These are phyloP conservation scores for Quercus lobata DNA, from an alignment of 331 rosid genomes.

Conservation along the genomic window DNA sequence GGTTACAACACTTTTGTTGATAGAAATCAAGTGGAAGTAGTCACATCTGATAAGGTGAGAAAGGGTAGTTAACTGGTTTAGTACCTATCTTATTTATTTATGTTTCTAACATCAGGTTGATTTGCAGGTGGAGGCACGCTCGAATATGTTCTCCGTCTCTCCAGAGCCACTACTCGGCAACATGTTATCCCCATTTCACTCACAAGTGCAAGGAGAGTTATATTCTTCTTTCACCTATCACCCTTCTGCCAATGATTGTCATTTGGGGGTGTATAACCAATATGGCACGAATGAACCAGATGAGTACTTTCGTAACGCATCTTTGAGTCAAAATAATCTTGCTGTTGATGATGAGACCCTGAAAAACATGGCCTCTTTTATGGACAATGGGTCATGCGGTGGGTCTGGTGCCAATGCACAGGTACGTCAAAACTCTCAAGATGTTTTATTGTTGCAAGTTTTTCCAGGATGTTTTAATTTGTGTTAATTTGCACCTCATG, in stretches of 20 bases:
- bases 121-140: not conserved
- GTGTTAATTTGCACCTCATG: conserved; percentile 3
- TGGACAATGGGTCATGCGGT: not conserved
- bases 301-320: conserved; percentile 30
- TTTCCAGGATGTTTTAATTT: not conserved
- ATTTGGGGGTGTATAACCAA: too few species aligned
- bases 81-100: not conserved
- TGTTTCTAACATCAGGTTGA: not conserved
- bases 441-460: conserved; percentile 24
- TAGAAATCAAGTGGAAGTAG: too few species aligned
- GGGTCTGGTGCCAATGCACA: conserved; percentile 20
- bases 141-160: not conserved
- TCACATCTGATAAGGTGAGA: too few species aligned
- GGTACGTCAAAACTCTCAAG: conserved; percentile 45
- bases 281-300: too few species aligned
- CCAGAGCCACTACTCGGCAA: conserved; percentile 28
- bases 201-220: too few species aligned
- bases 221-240: too few species aligned
- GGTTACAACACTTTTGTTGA: too few species aligned
- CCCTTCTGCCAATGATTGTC: conserved; percentile 50
- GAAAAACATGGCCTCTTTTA: conserved; percentile 9
- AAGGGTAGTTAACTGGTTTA: too few species aligned
- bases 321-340: conserved; percentile 21
- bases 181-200: conserved; percentile 49
- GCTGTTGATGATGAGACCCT: not conserved